These are phyloP conservation scores for Aquilaria yunnanensis DNA, from an alignment of 345 rosid species.

Conservation along the genomic window DNA sequence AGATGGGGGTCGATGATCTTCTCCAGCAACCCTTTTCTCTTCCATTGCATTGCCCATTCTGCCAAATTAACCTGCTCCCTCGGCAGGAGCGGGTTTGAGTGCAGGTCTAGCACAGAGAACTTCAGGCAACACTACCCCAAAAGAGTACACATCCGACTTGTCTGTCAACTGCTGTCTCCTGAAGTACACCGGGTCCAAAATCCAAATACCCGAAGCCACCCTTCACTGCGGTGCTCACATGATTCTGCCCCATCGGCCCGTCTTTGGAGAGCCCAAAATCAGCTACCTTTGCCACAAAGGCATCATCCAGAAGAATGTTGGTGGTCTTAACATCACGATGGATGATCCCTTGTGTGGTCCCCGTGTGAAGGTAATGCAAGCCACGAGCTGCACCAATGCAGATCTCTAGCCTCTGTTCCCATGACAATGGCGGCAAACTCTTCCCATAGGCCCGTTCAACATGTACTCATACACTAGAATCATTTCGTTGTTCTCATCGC, in stretches of 20 bases:
- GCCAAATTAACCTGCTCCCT: constrained; percentile 53
- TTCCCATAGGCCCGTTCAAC: constrained; percentile 82
- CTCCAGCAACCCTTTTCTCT: constrained; percentile 42
- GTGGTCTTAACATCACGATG: constrained; percentile 86
- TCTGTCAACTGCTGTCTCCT: constrained; percentile 47
- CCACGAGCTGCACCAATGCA: constrained; percentile 78
- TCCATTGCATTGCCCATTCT: constrained; percentile 64
- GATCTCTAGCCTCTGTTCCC: constrained; percentile 81
- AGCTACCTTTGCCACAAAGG: constrained; percentile 74
- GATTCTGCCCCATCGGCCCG: constrained; percentile 61
- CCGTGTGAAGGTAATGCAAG: constrained; percentile 77
- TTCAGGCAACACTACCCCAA: constrained; percentile 45
- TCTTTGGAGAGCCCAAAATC: constrained; percentile 84
- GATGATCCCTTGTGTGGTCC: constrained; percentile 88
- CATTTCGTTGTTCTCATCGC: constrained; percentile 77
- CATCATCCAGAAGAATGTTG: constrained; percentile 68
- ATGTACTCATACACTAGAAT: constrained; percentile 79
- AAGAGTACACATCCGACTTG: constrained; percentile 50
- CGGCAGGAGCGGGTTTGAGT: constrained; percentile 39
- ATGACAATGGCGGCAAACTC: constrained; percentile 50
- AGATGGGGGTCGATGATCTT: constrained; percentile 43
- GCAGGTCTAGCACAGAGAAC: constrained; percentile 44
- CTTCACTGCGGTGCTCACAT: constrained; percentile 60
- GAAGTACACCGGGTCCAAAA: constrained; percentile 43
- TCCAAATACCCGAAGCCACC: constrained; percentile 46